phyloP scores from a whole-genome alignment of 1,284 basidiomycete genomes.

The Rugiboletus extremiorientalis region DNA sequence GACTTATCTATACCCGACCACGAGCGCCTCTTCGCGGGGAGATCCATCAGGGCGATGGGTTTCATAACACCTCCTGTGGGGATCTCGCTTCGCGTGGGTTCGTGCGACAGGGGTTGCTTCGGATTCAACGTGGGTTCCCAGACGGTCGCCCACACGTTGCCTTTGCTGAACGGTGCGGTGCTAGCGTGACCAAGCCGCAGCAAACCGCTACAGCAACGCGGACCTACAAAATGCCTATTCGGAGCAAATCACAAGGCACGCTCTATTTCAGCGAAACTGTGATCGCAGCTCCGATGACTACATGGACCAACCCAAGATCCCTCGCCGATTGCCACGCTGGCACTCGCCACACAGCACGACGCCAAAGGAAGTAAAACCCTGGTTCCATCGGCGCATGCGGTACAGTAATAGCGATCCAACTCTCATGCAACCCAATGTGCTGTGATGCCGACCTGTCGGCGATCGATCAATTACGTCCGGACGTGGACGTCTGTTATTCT shows the following conservation, averaged over 20 bases:
- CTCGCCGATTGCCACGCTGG: background rate
- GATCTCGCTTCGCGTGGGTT: constrained; percentile 8
- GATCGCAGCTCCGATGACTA: background rate
- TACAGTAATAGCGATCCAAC: too few species aligned
- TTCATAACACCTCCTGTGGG: constrained; percentile 3
- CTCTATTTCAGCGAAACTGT: constrained; percentile 10
- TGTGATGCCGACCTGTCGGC: too few species aligned
- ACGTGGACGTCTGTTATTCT: too few species aligned
- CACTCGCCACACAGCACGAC: too few species aligned
- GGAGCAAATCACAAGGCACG: constrained; percentile 1
- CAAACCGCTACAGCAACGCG: constrained; percentile 16
- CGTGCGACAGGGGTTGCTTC: background rate
- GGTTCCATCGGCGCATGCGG: too few species aligned
- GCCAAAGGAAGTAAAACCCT: too few species aligned
- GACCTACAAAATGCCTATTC: constrained; percentile 21
- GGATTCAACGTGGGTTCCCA: background rate
- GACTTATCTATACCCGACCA: constrained; percentile 25
- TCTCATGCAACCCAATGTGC: too few species aligned
- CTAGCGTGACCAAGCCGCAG: constrained; percentile 9
- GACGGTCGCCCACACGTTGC: background rate
- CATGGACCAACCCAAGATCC: background rate
- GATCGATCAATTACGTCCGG: too few species aligned
- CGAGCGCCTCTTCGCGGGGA: constrained; percentile 17
- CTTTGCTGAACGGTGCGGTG: background rate
- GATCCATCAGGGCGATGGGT: constrained; percentile 16